Evolutionary conservation across 2,329 filamentous ascomycete genomes (phyloP).

Genomic region (Pyrenochaeta sp.): DNA sequence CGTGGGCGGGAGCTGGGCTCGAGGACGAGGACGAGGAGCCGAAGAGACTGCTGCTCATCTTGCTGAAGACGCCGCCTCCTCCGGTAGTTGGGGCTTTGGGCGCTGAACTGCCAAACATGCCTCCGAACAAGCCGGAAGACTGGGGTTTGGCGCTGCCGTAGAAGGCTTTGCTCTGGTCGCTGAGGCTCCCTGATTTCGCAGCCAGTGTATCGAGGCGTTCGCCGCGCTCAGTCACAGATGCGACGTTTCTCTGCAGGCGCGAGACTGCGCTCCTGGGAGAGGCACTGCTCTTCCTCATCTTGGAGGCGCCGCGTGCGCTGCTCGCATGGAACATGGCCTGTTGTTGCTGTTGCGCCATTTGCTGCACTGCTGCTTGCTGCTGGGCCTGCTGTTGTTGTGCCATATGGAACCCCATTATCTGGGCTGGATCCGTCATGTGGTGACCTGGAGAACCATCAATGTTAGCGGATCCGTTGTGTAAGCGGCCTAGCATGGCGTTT

Average conservation of each 20-base stretch:
- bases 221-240: background rate
- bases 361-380: too few relatives aligned
- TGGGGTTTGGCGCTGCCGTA: background rate
- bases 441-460: too few relatives aligned
- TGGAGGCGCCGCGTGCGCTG: too few relatives aligned
- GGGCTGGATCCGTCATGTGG: too few relatives aligned
- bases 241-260: background rate
- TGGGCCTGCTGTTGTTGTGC: constrained; percentile 3
- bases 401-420: too few relatives aligned
- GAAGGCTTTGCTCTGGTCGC: constrained; percentile 1
- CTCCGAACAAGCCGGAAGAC: background rate
- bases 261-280: background rate
- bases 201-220: background rate
- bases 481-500: background rate
- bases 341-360: too few relatives aligned
- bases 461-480: background rate
- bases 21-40: background rate
- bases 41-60: background rate
- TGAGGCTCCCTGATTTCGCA: background rate
- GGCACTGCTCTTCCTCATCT: too few relatives aligned
- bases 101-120: background rate
- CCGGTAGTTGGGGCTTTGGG: background rate
- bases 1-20: background rate
- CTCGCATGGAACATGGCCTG: too few relatives aligned
- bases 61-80: background rate